phyloP scores from a whole-genome alignment of 805 yeast species.

The Wickerhamiella musiphila region DNA sequence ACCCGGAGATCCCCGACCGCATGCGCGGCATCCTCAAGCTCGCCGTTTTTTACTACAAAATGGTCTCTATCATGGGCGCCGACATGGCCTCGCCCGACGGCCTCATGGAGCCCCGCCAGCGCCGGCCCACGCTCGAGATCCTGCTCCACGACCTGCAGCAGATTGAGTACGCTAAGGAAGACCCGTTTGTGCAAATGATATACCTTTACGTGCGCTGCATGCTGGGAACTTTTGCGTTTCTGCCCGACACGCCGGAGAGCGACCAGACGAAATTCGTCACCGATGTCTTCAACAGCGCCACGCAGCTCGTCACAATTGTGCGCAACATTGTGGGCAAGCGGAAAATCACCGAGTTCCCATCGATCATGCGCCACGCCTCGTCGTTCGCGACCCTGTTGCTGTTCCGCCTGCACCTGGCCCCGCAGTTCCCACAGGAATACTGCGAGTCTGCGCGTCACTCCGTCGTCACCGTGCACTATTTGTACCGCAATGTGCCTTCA shows the following conservation, averaged over 20 bases:
- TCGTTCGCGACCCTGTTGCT: conserved; percentile 58
- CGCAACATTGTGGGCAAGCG: conserved; percentile 51
- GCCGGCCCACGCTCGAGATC: conserved; percentile 66
- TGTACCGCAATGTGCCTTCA: conserved; percentile 70
- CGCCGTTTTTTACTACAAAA: conserved; percentile 67
- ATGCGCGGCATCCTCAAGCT: conserved; percentile 54
- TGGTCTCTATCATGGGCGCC: conserved; percentile 74
- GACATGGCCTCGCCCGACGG: conserved; percentile 80
- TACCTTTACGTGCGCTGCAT: conserved; percentile 61
- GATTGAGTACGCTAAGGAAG: conserved; percentile 45
- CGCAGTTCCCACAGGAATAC: conserved; percentile 47
- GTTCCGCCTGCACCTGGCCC: conserved; percentile 67
- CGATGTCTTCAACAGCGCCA: conserved; percentile 63
- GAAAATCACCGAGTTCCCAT: conserved; percentile 68
- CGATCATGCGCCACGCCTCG: conserved; percentile 72
- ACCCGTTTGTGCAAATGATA: conserved; percentile 54
- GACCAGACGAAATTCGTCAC: conserved; percentile 76
- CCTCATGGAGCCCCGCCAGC: conserved; percentile 59
- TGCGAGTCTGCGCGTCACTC: conserved; percentile 84
- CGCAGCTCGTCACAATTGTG: conserved; percentile 62
- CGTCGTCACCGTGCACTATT: conserved; percentile 78
- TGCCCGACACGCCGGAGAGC: conserved; percentile 61
- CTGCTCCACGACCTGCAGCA: conserved; percentile 64
- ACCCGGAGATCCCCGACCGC: conserved; percentile 25
- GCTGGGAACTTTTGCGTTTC: conserved; percentile 75